A percentile compares a stretch with the other conserved stretches of the same genome.
These are phyloP conservation scores for Globisporangium takayamanum DNA, from an alignment of 352 stramenopile genomes.

Conservation along the genomic window DNA sequence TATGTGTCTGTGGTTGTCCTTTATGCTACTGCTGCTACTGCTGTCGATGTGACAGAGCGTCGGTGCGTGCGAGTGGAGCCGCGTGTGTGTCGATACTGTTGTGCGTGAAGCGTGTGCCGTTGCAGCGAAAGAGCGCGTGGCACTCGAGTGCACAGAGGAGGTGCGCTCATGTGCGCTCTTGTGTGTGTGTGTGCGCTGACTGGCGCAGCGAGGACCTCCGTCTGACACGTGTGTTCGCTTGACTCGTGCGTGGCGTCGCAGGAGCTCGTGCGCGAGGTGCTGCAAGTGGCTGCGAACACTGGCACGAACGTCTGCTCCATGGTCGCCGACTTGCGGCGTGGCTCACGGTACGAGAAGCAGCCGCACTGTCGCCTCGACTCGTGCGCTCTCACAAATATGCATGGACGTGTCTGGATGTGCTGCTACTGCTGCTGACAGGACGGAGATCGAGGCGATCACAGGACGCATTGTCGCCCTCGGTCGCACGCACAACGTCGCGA, in stretches of 20 bases:
- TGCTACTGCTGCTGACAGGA: constrained; percentile 22
- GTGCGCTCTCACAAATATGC: background rate
- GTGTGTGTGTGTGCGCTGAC: background rate
- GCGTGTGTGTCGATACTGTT: constrained; percentile 35
- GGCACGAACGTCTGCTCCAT: constrained; percentile 70
- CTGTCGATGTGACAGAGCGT: constrained; percentile 21
- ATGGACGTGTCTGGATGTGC: background rate
- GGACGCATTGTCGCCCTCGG: constrained; percentile 49
- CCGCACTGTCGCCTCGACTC: background rate
- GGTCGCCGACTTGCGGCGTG: constrained; percentile 56
- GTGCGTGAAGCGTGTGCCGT: constrained; percentile 53
- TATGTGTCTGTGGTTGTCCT: background rate
- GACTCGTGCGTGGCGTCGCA: constrained; percentile 6
- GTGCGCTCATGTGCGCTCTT: constrained; percentile 5
- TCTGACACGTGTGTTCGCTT: background rate
- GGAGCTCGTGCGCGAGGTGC: constrained; percentile 50
- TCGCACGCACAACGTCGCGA: constrained; percentile 35
- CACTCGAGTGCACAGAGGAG: constrained; percentile 32
- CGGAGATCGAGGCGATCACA: constrained; percentile 72
- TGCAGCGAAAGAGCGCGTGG: constrained; percentile 35
- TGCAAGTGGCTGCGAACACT: constrained; percentile 44
- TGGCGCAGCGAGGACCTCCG: too few relatives aligned
- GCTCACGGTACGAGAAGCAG: constrained; percentile 27
- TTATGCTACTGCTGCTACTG: too few relatives aligned
- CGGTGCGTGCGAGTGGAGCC: constrained; percentile 34